Conservation (phyloP, 2,329 filamentous ascomycete species). For the Cladosporium oxysporum region DNA sequence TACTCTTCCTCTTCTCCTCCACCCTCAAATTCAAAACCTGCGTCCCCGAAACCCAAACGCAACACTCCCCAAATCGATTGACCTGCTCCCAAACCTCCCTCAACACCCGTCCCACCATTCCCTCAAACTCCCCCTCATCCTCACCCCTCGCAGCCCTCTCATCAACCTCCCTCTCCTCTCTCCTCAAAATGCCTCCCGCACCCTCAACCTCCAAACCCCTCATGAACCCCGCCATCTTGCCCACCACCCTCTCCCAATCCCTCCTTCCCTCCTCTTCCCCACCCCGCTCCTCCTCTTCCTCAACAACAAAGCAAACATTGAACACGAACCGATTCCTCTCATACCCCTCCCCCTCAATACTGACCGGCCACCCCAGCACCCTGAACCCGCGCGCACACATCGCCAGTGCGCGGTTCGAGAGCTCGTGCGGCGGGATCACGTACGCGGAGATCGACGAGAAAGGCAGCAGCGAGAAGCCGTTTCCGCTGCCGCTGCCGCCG, state of each 20-base stretch:
- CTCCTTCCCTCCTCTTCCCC: constrained; percentile 52
- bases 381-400: constrained; percentile 74
- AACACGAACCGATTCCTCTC: constrained; percentile 95
- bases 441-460: constrained; percentile 88
- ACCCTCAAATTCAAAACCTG: constrained; percentile 36
- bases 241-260: constrained; percentile 73
- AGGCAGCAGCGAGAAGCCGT: constrained; percentile 23
- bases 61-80: constrained; percentile 94
- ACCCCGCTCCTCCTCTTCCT: constrained; percentile 72
- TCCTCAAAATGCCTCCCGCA: constrained; percentile 69
- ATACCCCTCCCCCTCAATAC: constrained; percentile 72
- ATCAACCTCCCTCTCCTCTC: constrained; percentile 46
- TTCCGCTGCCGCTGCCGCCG: not conserved
- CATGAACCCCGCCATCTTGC: constrained; percentile 82
- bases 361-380: constrained; percentile 85
- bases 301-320: constrained; percentile 88
- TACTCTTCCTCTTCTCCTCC: not conserved
- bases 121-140: constrained; percentile 24
- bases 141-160: constrained; percentile 23
- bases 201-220: constrained; percentile 84
- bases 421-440: constrained; percentile 90
- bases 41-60: constrained; percentile 28
- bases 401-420: constrained; percentile 87
- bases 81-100: constrained; percentile 88
- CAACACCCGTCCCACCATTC: constrained; percentile 64